Evolutionary conservation across 73 alveolate genomes (phyloP).

Genomic region (Tetrahymena malaccensis): DNA sequence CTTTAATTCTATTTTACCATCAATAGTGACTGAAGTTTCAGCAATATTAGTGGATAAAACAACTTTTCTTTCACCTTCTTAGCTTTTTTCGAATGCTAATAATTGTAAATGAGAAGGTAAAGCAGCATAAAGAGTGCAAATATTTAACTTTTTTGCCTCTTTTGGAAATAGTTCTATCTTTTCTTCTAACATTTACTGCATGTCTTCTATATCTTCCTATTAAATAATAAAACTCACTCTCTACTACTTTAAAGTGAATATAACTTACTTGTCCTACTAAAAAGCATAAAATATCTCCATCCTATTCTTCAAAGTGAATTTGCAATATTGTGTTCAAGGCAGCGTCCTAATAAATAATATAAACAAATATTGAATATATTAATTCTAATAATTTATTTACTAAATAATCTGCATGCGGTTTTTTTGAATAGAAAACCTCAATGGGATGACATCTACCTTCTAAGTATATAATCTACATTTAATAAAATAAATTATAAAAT

Average conservation of each 20-base stretch:
- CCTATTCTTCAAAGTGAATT: constrained; percentile 46
- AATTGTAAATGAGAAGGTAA: constrained; percentile 84
- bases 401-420: constrained; percentile 55
- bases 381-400: too few species aligned
- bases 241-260: neutral
- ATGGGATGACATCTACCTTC: constrained; percentile 74
- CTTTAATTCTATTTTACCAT: constrained; percentile 32
- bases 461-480: constrained; percentile 19
- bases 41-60: constrained; percentile 84
- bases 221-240: constrained; percentile 16
- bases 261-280: constrained; percentile 45
- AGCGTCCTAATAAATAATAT: neutral
- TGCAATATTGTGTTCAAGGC: constrained; percentile 26
- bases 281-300: constrained; percentile 87
- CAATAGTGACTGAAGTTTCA: constrained; percentile 92
- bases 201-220: constrained; percentile 94
- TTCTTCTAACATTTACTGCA: constrained; percentile 56
- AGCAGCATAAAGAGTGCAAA: constrained; percentile 79
- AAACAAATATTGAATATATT: neutral
- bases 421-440: constrained; percentile 47
- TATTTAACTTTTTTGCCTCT: constrained; percentile 36
- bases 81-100: constrained; percentile 65
- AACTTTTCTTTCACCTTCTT: constrained; percentile 29
- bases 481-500: too few species aligned
- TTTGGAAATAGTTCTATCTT: constrained; percentile 50